phyloP scores from a whole-genome alignment of 495 filamentous ascomycete species.

The Talaromyces stipitatus region DNA sequence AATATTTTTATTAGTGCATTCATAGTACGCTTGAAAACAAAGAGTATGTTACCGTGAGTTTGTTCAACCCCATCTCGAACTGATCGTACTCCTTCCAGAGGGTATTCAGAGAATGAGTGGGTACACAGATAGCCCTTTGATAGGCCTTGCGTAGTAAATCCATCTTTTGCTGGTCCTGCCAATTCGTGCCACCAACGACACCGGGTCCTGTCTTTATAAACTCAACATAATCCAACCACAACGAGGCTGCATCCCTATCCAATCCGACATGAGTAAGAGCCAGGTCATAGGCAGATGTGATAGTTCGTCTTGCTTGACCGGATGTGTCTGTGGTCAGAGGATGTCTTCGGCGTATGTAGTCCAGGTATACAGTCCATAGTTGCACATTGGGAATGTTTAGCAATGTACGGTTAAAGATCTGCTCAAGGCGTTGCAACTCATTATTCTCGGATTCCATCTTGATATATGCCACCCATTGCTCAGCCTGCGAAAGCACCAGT shows the following conservation, averaged over 20 bases:
- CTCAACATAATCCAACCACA: constrained; percentile 90
- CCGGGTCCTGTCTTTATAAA: constrained; percentile 86
- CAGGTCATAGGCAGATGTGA: constrained; percentile 81
- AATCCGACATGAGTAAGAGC: constrained; percentile 83
- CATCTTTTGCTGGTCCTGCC: constrained; percentile 98
- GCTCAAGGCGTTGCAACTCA: constrained; percentile 67
- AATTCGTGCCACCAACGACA: constrained; percentile 69
- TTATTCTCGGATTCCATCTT: constrained; percentile 82
- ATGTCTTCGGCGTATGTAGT: constrained; percentile 88
- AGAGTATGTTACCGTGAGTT: constrained; percentile 56
- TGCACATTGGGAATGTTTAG: constrained; percentile 66
- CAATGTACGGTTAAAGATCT: constrained; percentile 71
- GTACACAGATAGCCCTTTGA: constrained; percentile 78
- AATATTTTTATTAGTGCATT: constrained; percentile 15
- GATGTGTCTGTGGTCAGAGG: constrained; percentile 73
- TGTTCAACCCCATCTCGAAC: constrained; percentile 90
- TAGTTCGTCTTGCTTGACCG: constrained; percentile 63
- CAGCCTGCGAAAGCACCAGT: constrained; percentile 51
- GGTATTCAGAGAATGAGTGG: constrained; percentile 67
- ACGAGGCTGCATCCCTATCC: constrained; percentile 81
- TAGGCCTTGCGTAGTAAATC: constrained; percentile 84
- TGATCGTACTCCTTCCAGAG: constrained; percentile 97
- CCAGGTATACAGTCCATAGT: constrained; percentile 89
- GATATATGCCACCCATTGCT: constrained; percentile 78
- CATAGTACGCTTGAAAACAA: neutral